phyloP scores from a whole-genome alignment of 176 grass and related monocot genomes.

The Paspalum notatum region DNA sequence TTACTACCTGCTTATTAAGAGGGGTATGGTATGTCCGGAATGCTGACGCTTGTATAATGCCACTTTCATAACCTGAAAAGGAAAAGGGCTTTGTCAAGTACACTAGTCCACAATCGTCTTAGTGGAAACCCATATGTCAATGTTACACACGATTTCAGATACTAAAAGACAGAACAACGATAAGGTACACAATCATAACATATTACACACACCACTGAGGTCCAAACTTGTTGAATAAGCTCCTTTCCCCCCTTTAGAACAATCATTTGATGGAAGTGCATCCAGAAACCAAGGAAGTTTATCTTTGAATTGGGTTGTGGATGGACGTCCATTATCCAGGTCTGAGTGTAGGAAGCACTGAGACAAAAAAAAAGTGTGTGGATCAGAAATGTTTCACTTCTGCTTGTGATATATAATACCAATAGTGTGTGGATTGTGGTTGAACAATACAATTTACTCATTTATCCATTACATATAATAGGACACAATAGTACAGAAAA shows the following conservation, averaged over 20 bases:
- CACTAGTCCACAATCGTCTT: conserved; percentile 1
- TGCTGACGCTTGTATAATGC: conserved; percentile 73
- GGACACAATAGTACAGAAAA: background rate
- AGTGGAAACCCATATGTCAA: conserved; percentile 30
- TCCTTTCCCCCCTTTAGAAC: conserved; percentile 97
- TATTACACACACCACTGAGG: conserved; percentile 67
- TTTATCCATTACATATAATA: conserved; percentile 24
- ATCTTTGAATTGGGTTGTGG: conserved; percentile 78
- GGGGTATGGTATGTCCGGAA: conserved; percentile 98
- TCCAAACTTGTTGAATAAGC: conserved; percentile 96
- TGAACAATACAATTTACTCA: conserved; percentile 14
- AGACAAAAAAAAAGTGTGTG: conserved; percentile 51
- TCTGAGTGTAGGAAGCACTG: conserved; percentile 83
- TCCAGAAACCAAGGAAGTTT: conserved; percentile 99
- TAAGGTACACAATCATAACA: conserved; percentile 33
- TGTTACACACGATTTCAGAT: conserved; percentile 27
- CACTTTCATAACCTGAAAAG: conserved; percentile 81
- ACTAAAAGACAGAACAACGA: conserved; percentile 23
- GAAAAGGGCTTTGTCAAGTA: conserved; percentile 22
- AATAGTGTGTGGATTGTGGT: conserved; percentile 17
- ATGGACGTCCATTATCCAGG: conserved; percentile 85
- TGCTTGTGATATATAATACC: conserved; percentile 20
- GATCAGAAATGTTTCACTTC: conserved; percentile 38
- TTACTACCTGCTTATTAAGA: conserved; percentile 93
- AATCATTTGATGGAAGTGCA: conserved; percentile 92